These are phyloP conservation scores for Phyllosticta citrichinensis DNA, from an alignment of 2,329 filamentous ascomycete genomes.

Conservation along the genomic window DNA sequence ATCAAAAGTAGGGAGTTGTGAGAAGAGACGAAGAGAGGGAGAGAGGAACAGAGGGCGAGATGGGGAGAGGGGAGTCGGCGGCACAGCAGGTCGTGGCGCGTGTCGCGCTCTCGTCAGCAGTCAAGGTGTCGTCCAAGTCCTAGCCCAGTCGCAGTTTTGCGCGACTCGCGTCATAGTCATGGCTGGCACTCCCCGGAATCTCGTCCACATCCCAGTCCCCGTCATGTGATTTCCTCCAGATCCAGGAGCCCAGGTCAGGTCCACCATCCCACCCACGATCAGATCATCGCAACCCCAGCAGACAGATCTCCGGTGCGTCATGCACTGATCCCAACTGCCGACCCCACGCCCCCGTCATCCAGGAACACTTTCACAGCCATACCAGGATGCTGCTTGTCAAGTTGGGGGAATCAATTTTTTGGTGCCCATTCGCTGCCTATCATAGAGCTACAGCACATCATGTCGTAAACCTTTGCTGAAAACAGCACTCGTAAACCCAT, in stretches of 20 bases:
- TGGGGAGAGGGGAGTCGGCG: neutral
- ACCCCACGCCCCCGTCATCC: neutral
- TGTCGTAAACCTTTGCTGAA: slow-evolving; percentile 7
- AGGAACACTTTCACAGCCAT: slow-evolving; percentile 1
- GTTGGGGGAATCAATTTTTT: slow-evolving; percentile 6
- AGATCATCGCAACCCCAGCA: slow-evolving; percentile 1
- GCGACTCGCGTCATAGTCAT: neutral
- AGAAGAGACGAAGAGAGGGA: neutral
- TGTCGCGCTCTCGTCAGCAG: neutral
- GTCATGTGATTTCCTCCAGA: neutral
- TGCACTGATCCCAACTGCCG: slow-evolving; percentile 3
- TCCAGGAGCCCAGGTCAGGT: neutral
- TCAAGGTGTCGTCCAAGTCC: too few relatives aligned
- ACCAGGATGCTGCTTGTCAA: neutral
- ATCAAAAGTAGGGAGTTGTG: neutral
- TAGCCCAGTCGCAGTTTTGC: neutral
- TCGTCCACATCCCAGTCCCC: neutral
- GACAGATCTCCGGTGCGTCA: slow-evolving; percentile 7
- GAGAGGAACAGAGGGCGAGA: neutral
- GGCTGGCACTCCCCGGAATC: neutral
- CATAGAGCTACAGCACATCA: slow-evolving; percentile 8
- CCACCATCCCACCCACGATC: neutral
- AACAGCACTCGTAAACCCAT: slow-evolving; percentile 5
- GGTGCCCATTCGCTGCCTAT: neutral
- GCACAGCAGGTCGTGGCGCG: neutral